These are phyloP conservation scores for Talaromyces islandicus DNA, from an alignment of 2,329 filamentous ascomycete genomes.

Conservation along the genomic window DNA sequence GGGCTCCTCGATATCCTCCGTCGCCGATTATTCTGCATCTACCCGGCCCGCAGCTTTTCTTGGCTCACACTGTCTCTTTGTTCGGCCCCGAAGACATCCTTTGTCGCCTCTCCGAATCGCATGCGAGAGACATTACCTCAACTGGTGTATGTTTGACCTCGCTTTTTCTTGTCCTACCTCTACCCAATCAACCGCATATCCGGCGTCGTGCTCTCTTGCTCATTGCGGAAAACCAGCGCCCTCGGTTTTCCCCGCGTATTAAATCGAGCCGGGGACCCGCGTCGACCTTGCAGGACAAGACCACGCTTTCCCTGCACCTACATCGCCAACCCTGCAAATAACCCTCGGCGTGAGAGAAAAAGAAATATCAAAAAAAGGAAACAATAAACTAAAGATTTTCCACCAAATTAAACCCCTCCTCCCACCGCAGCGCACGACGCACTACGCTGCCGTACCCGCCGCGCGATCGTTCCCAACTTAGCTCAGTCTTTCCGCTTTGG, in stretches of 20 bases:
- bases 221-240: not conserved
- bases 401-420: not conserved
- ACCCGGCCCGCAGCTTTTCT: not conserved
- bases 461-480: constrained; percentile 10
- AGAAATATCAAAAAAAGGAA: not conserved
- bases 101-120: not conserved
- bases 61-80: not conserved
- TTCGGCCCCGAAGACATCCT: not conserved
- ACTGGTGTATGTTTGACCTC: not conserved
- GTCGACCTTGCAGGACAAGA: constrained; percentile 8
- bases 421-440: not conserved
- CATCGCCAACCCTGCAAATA: not conserved
- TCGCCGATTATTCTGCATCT: not conserved
- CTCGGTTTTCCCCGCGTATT: constrained; percentile 2
- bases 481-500: constrained; percentile 14
- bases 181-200: not conserved
- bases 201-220: not conserved
- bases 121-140: not conserved
- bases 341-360: not conserved
- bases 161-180: not conserved
- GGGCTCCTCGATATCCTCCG: not conserved
- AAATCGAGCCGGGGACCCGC: constrained; percentile 2
- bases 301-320: not conserved
- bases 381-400: not conserved
- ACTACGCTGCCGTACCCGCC: not conserved